phyloP scores from a whole-genome alignment of 768 basidiomycete genomes.

The Leccinum subtestaceum region DNA sequence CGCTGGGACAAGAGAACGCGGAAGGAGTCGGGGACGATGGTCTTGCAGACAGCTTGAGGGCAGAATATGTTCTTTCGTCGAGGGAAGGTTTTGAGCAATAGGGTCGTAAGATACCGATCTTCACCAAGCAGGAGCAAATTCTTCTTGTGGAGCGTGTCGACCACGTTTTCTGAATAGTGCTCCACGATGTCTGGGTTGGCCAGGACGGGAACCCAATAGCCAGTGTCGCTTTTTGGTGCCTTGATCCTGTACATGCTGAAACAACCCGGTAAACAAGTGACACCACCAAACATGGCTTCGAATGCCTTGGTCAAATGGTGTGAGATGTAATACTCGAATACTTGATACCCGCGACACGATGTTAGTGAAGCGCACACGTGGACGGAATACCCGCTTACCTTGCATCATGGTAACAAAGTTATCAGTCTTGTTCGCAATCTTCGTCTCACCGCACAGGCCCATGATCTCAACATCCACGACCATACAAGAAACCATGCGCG shows the following conservation, averaged over 20 bases:
- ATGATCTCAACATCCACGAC: conserved; percentile 96
- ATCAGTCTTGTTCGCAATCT: conserved; percentile 98
- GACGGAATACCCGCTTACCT: conserved; percentile 53
- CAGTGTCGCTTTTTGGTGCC: conserved; percentile 92
- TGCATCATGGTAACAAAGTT: conserved; percentile 99
- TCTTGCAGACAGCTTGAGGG: conserved; percentile 98
- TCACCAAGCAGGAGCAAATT: conserved; percentile 95
- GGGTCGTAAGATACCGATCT: conserved; percentile 97
- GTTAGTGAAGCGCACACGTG: conserved; percentile 9
- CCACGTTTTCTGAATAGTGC: conserved; percentile 98
- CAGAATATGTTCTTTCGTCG: conserved; percentile 99
- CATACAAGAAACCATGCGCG: conserved; percentile 96
- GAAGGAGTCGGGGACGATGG: conserved; percentile 97
- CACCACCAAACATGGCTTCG: conserved; percentile 99
- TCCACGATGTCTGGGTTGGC: conserved; percentile 99
- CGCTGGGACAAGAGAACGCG: conserved; percentile 90
- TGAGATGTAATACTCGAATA: conserved; percentile 99
- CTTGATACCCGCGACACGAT: conserved; percentile 38
- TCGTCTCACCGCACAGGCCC: conserved; percentile 99
- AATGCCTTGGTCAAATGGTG: conserved; percentile 99
- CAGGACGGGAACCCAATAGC: conserved; percentile 98
- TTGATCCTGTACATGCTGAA: conserved; percentile 99
- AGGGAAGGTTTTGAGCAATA: conserved; percentile 98
- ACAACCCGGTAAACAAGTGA: conserved; percentile 98
- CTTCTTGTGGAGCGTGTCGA: conserved; percentile 99